Evolutionary conservation across 1,139 yeast genomes (phyloP).

Genomic region (Zygosaccharomyces pseudobailii): DNA sequence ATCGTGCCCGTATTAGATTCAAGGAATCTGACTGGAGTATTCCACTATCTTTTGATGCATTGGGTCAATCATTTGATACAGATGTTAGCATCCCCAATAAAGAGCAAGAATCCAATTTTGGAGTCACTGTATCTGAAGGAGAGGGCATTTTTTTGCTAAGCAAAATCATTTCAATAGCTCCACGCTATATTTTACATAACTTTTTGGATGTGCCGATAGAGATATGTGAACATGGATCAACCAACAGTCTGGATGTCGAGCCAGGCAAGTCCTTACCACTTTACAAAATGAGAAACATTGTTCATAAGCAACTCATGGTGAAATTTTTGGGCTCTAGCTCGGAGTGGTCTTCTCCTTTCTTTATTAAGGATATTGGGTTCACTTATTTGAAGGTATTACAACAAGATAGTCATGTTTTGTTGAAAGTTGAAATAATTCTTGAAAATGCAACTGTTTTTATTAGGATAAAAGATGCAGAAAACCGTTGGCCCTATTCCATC

Average conservation of each 20-base stretch:
- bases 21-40: slow-evolving; percentile 73
- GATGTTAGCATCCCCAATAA: slow-evolving; percentile 53
- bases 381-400: slow-evolving; percentile 63
- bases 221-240: slow-evolving; percentile 62
- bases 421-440: slow-evolving; percentile 67
- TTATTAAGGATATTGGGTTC: slow-evolving; percentile 78
- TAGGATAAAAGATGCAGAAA: slow-evolving; percentile 65
- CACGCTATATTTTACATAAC: slow-evolving; percentile 74
- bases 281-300: slow-evolving; percentile 38
- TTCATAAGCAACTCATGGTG: slow-evolving; percentile 49
- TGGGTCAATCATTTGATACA: slow-evolving; percentile 76
- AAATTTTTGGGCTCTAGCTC: slow-evolving; percentile 56
- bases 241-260: slow-evolving; percentile 42
- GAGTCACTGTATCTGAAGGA: slow-evolving; percentile 77
- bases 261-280: slow-evolving; percentile 57
- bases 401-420: slow-evolving; percentile 61
- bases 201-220: slow-evolving; percentile 52
- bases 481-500: slow-evolving; percentile 89
- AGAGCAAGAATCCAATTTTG: slow-evolving; percentile 69
- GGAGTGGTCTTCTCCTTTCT: slow-evolving; percentile 86
- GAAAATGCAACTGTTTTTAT: slow-evolving; percentile 81
- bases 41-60: slow-evolving; percentile 81
- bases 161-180: slow-evolving; percentile 74
- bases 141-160: slow-evolving; percentile 75
- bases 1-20: slow-evolving; percentile 64